Evolutionary conservation across 2,329 filamentous ascomycete species (phyloP).

Genomic region (Lachnellula subtilissima): DNA sequence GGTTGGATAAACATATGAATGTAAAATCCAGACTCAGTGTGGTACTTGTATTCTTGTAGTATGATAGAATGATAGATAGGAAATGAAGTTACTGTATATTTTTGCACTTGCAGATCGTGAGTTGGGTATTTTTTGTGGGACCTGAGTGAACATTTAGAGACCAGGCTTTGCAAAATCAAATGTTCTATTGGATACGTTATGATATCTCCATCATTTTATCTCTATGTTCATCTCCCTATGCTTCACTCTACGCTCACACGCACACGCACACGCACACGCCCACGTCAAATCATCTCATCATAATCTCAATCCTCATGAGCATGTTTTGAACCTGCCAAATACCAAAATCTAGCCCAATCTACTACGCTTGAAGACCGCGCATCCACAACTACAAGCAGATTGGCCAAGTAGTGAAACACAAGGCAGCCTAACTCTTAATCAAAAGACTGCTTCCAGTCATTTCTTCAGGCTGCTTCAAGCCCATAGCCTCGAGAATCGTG

Average conservation of each 20-base stretch:
- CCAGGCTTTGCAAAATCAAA: not conserved
- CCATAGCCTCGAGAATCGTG: conserved; percentile 89
- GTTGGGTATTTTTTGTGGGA: too few relatives aligned
- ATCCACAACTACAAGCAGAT: conserved; percentile 1
- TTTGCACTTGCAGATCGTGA: not conserved
- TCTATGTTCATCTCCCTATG: not conserved
- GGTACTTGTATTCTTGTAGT: not conserved
- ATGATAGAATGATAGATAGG: not conserved
- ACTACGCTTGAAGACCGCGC: not conserved
- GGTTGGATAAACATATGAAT: not conserved
- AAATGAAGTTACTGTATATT: not conserved
- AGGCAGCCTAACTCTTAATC: conserved; percentile 52
- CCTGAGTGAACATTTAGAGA: not conserved
- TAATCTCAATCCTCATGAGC: conserved; percentile 23
- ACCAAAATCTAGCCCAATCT: conserved; percentile 13
- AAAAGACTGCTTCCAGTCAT: conserved; percentile 88
- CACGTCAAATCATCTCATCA: conserved; percentile 3
- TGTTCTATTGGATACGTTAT: not conserved
- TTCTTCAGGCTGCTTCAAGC: conserved; percentile 79
- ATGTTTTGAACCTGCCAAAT: conserved; percentile 28
- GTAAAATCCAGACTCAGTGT: too few relatives aligned
- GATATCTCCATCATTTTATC: not conserved
- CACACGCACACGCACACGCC: not conserved
- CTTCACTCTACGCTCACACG: not conserved
- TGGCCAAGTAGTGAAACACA: conserved; percentile 9